Evolutionary conservation across 2,329 filamentous ascomycete species (phyloP).

Genomic region (Knufia petricola): DNA sequence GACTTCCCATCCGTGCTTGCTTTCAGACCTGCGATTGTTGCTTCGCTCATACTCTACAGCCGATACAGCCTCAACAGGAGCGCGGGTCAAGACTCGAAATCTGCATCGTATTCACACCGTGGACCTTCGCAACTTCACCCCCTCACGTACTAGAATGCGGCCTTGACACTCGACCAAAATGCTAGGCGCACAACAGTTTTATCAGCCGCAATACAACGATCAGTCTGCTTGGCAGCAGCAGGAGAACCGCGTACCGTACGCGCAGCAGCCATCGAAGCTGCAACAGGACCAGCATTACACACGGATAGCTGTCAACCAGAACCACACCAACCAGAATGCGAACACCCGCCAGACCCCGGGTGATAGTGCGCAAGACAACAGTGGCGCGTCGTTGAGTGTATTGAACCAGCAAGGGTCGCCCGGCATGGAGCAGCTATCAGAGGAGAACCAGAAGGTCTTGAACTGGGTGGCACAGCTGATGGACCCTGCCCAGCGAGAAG

Average conservation of each 20-base stretch:
- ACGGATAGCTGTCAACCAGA: slow-evolving; percentile 59
- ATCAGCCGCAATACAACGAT: slow-evolving; percentile 46
- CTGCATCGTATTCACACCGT: not conserved
- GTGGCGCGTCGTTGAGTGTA: slow-evolving; percentile 14
- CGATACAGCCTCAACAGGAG: not conserved
- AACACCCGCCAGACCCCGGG: slow-evolving; percentile 16
- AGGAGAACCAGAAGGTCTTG: slow-evolving; percentile 88
- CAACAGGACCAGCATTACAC: slow-evolving; percentile 53
- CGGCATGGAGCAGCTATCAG: slow-evolving; percentile 59
- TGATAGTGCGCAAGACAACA: slow-evolving; percentile 16
- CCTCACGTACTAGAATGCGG: slow-evolving; percentile 9
- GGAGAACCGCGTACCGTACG: slow-evolving; percentile 26
- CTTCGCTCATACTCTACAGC: not conserved
- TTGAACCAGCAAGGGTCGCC: slow-evolving; percentile 20
- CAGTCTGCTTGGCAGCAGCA: slow-evolving; percentile 39
- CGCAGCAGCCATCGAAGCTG: slow-evolving; percentile 28
- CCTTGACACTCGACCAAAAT: slow-evolving; percentile 14
- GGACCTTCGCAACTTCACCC: not conserved
- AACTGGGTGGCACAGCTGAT: slow-evolving; percentile 86
- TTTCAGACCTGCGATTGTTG: not conserved
- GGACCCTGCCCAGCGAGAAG: slow-evolving; percentile 77
- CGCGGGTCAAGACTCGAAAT: not conserved
- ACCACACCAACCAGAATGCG: slow-evolving; percentile 28
- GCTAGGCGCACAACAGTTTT: slow-evolving; percentile 50
- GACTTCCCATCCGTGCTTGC: not conserved